phyloP scores from a whole-genome alignment of 140 eudicot species.

The Stevia rebaudiana region DNA sequence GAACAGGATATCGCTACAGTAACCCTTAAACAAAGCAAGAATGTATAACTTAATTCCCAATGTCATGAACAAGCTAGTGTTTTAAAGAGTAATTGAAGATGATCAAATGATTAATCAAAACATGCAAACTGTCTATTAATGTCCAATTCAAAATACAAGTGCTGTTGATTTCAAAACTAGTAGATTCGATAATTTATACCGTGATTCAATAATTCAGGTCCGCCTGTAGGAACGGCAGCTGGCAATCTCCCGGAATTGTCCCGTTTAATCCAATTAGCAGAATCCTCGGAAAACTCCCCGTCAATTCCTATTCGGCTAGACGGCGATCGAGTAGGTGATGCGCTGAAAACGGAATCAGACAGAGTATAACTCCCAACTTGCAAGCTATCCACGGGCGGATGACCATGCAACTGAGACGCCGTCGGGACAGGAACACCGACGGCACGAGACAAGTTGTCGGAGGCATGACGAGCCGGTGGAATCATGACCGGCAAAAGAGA shows the following conservation, averaged over 20 bases:
- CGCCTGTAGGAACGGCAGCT: constrained; percentile 33
- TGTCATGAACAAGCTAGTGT: neutral
- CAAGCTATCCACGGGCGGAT: constrained; percentile 38
- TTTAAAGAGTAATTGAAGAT: neutral
- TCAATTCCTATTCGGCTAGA: constrained; percentile 29
- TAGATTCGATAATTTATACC: constrained; percentile 6
- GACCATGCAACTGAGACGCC: constrained; percentile 10
- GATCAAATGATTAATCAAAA: neutral
- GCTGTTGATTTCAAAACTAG: neutral
- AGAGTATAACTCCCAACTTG: constrained; percentile 53
- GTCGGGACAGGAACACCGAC: constrained; percentile 35
- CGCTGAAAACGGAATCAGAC: constrained; percentile 34
- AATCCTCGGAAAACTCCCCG: constrained; percentile 56
- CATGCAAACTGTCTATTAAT: neutral
- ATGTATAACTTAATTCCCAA: neutral
- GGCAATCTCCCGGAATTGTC: constrained; percentile 36
- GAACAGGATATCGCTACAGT: neutral
- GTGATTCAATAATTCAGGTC: constrained; percentile 20
- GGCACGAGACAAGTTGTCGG: constrained; percentile 40
- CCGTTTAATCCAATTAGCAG: constrained; percentile 33
- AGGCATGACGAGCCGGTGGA: constrained; percentile 63
- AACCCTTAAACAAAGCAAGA: neutral
- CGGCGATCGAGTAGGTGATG: constrained; percentile 32
- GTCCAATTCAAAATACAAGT: neutral
- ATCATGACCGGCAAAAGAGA: constrained; percentile 78